Evolutionary conservation across 2,329 filamentous ascomycete genomes (phyloP).

Genomic region (Dactylellina drechsleri): DNA sequence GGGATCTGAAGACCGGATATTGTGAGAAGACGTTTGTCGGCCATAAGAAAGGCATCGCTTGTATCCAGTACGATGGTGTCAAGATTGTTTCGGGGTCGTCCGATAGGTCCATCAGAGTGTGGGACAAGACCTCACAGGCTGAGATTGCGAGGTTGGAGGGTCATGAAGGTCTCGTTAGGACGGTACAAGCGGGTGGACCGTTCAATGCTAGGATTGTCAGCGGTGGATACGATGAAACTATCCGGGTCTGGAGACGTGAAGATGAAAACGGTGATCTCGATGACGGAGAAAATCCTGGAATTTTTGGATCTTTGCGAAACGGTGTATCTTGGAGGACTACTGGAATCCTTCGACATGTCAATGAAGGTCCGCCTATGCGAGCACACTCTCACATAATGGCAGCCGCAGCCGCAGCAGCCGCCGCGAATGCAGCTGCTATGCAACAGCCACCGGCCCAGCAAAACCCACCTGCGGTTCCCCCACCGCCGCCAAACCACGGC

Average conservation of each 20-base stretch:
- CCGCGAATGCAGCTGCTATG: conserved; percentile 39
- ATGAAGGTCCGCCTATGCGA: conserved; percentile 35
- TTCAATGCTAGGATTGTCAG: conserved; percentile 94
- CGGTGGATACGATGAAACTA: conserved; percentile 93
- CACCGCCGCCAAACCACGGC: conserved; percentile 24
- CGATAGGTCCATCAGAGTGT: conserved; percentile 95
- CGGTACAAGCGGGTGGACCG: conserved; percentile 80
- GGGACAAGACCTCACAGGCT: conserved; percentile 83
- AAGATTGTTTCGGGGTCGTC: conserved; percentile 96
- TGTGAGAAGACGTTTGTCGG: conserved; percentile 83
- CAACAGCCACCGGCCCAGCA: conserved; percentile 51
- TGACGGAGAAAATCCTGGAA: conserved; percentile 76
- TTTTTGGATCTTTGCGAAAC: conserved; percentile 72
- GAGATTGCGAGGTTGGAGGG: conserved; percentile 88
- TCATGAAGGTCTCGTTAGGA: conserved; percentile 86
- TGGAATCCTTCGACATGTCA: conserved; percentile 58
- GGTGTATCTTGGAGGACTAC: conserved; percentile 62
- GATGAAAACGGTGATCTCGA: conserved; percentile 82
- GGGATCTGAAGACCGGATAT: conserved; percentile 83
- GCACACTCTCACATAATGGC: conserved; percentile 25
- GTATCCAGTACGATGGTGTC: conserved; percentile 93
- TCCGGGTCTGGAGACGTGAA: conserved; percentile 93
- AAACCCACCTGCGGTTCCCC: conserved; percentile 62
- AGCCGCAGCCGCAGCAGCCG: conserved; percentile 40
- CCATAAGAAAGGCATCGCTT: conserved; percentile 94